Evolutionary conservation across 441 rosid species (phyloP), one percentile per base, ranked within the genome.

Genomic region (Gossypium gossypioides): DNA sequence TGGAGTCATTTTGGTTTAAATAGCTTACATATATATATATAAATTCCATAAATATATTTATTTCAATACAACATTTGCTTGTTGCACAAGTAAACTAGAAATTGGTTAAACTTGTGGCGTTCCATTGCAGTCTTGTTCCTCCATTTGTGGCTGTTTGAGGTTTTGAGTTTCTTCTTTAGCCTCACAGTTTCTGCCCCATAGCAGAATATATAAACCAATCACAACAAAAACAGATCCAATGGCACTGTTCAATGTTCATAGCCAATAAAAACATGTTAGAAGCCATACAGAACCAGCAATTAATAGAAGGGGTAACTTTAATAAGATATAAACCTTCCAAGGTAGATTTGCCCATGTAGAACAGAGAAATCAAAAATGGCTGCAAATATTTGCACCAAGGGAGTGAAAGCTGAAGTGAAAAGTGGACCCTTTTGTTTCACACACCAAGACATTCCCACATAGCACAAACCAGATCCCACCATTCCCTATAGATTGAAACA

Each of bases 391-490:
- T 84, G 87, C 42, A 74, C 44, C 25, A 78, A 37, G 15, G 85
- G 87, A 25, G 69, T 69, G 72, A 84, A 84, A 16, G 85, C 82
- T 40, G 87, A 77, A 2, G 87, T 80, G 79, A 84, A 84, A 59
- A 81, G 75, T 2, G 87, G 85, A 1, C 84, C 85, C 37, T 76
- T 77, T 58, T 78, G 78, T 66, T 79, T 76, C 34, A 81, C 87
- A 64, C 81, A 79, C 83, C 85, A 81, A 0, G 87, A 76, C 83
- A 84, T 84, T 32, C 75, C 85, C 22, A 78, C 87, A 27, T 73
- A 78, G 72, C 87, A 84, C 79, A 84, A 67, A 0, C 79, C 85
- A 10, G 87, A 85, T 58, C 85, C 89, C 40, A 84, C 84, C 58
- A 81, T 70, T 6, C 93, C 93, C 91, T 88, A 16, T 21, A 52